Evolutionary conservation across 169 alveolate genomes (phyloP).

Genomic region (Theileria luwenshuni): DNA sequence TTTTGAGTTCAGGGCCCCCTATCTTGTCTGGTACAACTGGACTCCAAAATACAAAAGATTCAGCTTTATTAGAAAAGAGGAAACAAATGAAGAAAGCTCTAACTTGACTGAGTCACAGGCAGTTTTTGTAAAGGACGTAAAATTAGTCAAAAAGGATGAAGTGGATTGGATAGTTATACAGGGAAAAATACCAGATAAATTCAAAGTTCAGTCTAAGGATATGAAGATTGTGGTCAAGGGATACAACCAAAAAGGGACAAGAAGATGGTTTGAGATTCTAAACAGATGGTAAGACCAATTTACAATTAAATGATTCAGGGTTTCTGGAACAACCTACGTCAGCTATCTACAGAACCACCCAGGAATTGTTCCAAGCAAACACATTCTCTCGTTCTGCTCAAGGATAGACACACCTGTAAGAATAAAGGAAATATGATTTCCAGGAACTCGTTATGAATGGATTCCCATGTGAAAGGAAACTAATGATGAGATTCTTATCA

Average conservation of each 20-base stretch:
- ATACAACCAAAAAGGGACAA: conserved; percentile 35
- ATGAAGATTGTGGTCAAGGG: conserved; percentile 30
- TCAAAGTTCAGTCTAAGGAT: not conserved
- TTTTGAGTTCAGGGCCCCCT: conserved; percentile 60
- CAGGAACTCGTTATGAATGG: conserved; percentile 52
- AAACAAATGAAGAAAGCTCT: not conserved
- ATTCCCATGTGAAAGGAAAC: conserved; percentile 41
- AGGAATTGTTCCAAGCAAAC: conserved; percentile 11
- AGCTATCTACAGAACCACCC: conserved; percentile 31
- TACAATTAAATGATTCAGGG: conserved; percentile 15
- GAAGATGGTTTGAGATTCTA: conserved; percentile 56
- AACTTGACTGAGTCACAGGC: not conserved
- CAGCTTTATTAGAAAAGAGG: not conserved
- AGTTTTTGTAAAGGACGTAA: conserved; percentile 26
- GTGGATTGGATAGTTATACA: conserved; percentile 45
- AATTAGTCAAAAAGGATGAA: conserved; percentile 21
- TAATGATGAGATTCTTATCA: conserved; percentile 31
- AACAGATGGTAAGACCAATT: conserved; percentile 20
- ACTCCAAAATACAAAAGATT: not conserved
- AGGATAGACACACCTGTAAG: conserved; percentile 24
- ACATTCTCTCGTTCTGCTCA: conserved; percentile 65
- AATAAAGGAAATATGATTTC: not conserved
- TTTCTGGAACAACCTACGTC: conserved; percentile 44
- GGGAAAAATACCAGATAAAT: conserved; percentile 29
- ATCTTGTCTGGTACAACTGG: conserved; percentile 35